Conservation (phyloP, 1,139 yeast species). For the Hyphopichia khmerensis region DNA sequence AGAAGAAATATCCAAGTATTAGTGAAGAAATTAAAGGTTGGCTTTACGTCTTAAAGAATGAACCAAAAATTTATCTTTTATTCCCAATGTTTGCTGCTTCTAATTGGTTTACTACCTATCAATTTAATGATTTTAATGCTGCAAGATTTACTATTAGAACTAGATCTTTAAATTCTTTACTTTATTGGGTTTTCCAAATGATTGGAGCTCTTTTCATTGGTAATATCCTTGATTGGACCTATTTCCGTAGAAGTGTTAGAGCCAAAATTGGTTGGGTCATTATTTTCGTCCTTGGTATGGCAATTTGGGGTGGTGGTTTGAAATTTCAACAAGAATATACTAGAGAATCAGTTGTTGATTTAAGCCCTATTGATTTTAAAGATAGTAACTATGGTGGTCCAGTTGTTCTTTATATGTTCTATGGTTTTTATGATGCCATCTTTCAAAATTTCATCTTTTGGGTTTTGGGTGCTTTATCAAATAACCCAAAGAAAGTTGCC, state of each 20-base stretch:
- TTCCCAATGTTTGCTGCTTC: constrained; percentile 65
- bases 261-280: constrained; percentile 48
- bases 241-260: constrained; percentile 41
- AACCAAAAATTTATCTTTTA: constrained; percentile 47
- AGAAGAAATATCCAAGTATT: constrained; percentile 47
- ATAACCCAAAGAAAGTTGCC: constrained; percentile 55
- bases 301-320: constrained; percentile 64
- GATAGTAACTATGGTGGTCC: constrained; percentile 54
- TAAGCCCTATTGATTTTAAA: constrained; percentile 43
- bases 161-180: constrained; percentile 57
- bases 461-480: constrained; percentile 58
- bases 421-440: constrained; percentile 57
- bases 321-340: constrained; percentile 48
- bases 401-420: constrained; percentile 59
- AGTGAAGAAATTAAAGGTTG: constrained; percentile 45
- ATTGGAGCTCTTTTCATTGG: constrained; percentile 55
- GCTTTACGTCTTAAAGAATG: constrained; percentile 37
- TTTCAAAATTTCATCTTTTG: constrained; percentile 59
- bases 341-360: constrained; percentile 32
- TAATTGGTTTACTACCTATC: constrained; percentile 67
- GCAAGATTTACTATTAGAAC: constrained; percentile 59
- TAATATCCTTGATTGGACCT: constrained; percentile 42
- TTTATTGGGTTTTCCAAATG: constrained; percentile 64
- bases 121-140: constrained; percentile 57
- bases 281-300: constrained; percentile 42